Evolutionary conservation across 495 filamentous ascomycete species (phyloP).

Genomic region (Astrothelium subdiscretum): DNA sequence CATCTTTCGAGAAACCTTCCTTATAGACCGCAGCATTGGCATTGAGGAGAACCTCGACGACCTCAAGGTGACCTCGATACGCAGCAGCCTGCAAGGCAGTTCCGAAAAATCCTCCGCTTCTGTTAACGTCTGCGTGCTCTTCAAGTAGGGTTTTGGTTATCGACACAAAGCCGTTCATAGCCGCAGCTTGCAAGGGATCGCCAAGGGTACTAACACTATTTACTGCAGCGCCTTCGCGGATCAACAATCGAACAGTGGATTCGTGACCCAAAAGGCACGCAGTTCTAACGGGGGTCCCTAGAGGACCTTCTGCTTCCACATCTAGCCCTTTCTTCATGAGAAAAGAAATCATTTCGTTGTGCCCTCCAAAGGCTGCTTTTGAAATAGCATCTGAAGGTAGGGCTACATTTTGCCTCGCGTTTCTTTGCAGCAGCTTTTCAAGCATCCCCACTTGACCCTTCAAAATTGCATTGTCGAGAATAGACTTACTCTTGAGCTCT

Average conservation of each 20-base stretch:
- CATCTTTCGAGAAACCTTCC: slow-evolving; percentile 3
- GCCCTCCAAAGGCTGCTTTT: neutral
- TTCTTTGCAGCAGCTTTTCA: neutral
- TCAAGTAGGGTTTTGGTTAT: slow-evolving; percentile 3
- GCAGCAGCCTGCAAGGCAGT: slow-evolving; percentile 8
- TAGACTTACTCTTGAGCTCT: neutral
- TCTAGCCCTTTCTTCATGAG: neutral
- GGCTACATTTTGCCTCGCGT: neutral
- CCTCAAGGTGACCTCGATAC: slow-evolving; percentile 8
- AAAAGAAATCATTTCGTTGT: neutral
- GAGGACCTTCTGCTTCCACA: neutral
- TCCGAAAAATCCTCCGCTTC: slow-evolving; percentile 1
- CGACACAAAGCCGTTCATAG: neutral
- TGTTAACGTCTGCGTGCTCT: slow-evolving; percentile 7
- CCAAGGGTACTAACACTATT: neutral
- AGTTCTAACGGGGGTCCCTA: neutral
- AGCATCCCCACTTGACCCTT: neutral
- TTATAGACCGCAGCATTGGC: slow-evolving; percentile 13
- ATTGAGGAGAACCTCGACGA: slow-evolving; percentile 16
- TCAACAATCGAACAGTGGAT: neutral
- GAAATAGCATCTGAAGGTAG: neutral
- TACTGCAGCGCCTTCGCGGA: slow-evolving; percentile 8
- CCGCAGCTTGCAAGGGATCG: slow-evolving; percentile 7
- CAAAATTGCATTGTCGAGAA: neutral
- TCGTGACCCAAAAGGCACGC: neutral